Base-by-base conservation (phyloP, 1,284 basidiomycete genomes). In the Sphaerobolus stellatus region DNA sequence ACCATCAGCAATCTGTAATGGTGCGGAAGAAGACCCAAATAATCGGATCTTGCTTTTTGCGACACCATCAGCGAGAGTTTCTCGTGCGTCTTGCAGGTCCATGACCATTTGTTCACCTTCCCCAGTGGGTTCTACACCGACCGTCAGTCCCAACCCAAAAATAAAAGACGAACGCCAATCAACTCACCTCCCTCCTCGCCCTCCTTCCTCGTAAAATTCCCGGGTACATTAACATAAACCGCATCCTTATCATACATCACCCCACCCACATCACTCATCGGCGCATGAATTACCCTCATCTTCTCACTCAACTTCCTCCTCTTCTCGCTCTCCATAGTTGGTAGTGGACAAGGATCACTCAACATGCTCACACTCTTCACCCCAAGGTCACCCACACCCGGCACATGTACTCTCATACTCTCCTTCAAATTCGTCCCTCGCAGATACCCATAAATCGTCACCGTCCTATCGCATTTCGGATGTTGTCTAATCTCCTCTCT, bases 71-170 rank as follows among this genome's bases (percentile, higher is more conserved):
- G 89, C 94, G 13, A 99, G 83, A 0, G 94, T 98, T 7, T 77
- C 71, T 33, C 77, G 74, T 14, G 88, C 91, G 58, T 95, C 96
- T 70, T 99, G 97, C 13, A 99, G 77, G 66, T 93, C 89, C 79
- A 98, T 90, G 13, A 99, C 94, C 96, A 99, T 98, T 67, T 86
- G 83, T 66, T 98, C 95, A 13, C 96, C 97, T 71, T 98, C 96
- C 11, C 95, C 88, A 65, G 90, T 86, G 2, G 78, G 79, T 48
- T 79, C 84, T 91, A 58, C 49, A 56, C 27, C 46, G 45, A 59
- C 66, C 52, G 59, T 53, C 20, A 56, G 57, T 16, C 24, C 22
- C 52, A 44, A 14, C 43, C 20, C 44, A 22, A 33, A 30, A 20
- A 33, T 49, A 31, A 38, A 40, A 16, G 47, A 55, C 22, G 47